Evolutionary conservation across 2,329 filamentous ascomycete species (phyloP), one percentile per base, ranked within the genome.

Genomic region (Alternaria hordeiaustralica): DNA sequence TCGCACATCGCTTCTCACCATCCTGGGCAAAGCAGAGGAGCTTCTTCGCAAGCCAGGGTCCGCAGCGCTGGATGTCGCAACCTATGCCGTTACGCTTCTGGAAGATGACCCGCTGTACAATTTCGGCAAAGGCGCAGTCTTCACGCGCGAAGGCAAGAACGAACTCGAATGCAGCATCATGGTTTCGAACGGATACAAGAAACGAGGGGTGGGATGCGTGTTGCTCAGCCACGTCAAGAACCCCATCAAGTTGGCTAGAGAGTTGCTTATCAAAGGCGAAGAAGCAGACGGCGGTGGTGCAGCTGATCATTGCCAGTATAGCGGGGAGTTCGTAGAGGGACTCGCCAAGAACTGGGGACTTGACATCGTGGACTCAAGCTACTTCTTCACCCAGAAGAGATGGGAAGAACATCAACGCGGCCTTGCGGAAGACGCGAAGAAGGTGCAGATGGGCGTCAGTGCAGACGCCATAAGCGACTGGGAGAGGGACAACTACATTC

Each of bases 131-230:
- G 94, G 94, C 57, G 92, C 93, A 55, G 93, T 97, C 20, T 97
- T 96, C 79, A 97, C 93, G 0, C 88, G 90, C 55, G 89, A 91
- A 68, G 94, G 94, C 18, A 87, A 89, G 66, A 94, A 94, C 77
- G 92, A 97, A 82, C 89, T 97, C 65, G 94, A 97, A 81, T 92
- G 92, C 2, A 92, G 89, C 9, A 87, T 97, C 55, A 97, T 97
- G 93, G 91, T 96, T 0, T 92, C 90, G 2, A 85, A 85, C 26
- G 91, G 90, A 0, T 84, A 84, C 60, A 86, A 88, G 44, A 97
- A 97, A 83, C 87, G 92, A 36, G 93, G 89, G 15, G 91, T 92
- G 0, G 92, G 92, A 4, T 88, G 93, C 6, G 92, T 92, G 82
- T 87, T 92, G 4, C 78, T 97, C 13, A 86, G 85, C 6, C 87